Conservation (phyloP, 768 basidiomycete genomes). For the Austroboletus festivus region DNA sequence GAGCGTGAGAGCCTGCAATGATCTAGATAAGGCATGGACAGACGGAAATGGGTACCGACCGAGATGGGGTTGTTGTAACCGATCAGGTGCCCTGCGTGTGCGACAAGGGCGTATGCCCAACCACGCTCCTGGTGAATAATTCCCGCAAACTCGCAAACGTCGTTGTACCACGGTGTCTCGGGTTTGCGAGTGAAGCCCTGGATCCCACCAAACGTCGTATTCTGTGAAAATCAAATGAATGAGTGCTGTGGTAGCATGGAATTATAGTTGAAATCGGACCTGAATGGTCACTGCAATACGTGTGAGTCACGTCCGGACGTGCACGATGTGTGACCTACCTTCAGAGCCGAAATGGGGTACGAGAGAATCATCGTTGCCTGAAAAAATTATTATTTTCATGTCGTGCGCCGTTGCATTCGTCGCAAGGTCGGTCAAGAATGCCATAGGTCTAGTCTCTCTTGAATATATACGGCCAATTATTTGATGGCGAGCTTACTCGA, state of each 20-base stretch:
- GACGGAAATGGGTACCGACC: conserved; percentile 37
- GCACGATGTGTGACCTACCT: conserved; percentile 35
- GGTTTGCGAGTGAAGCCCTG: conserved; percentile 71
- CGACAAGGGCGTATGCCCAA: conserved; percentile 43
- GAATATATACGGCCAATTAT: background rate
- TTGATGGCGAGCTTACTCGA: conserved; percentile 27
- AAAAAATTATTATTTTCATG: conserved; percentile 56
- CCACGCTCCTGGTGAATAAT: conserved; percentile 74
- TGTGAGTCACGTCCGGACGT: conserved; percentile 3
- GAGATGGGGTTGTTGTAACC: conserved; percentile 35
- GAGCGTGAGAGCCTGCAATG: conserved; percentile 56
- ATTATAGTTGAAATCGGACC: conserved; percentile 28
- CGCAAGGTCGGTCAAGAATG: conserved; percentile 62
- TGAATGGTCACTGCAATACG: conserved; percentile 51
- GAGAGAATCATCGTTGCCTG: conserved; percentile 68
- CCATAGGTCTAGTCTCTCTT: conserved; percentile 48
- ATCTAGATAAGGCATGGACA: background rate
- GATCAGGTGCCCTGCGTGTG: conserved; percentile 41
- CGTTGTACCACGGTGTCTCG: conserved; percentile 64
- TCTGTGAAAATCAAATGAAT: conserved; percentile 42
- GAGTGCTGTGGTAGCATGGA: background rate
- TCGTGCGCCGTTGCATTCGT: conserved; percentile 54
- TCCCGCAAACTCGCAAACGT: conserved; percentile 56
- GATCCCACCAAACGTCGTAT: conserved; percentile 76
- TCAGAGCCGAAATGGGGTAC: conserved; percentile 62